Conservation (phyloP, 2,329 filamentous ascomycete genomes). For the Penicillium olsonii region DNA sequence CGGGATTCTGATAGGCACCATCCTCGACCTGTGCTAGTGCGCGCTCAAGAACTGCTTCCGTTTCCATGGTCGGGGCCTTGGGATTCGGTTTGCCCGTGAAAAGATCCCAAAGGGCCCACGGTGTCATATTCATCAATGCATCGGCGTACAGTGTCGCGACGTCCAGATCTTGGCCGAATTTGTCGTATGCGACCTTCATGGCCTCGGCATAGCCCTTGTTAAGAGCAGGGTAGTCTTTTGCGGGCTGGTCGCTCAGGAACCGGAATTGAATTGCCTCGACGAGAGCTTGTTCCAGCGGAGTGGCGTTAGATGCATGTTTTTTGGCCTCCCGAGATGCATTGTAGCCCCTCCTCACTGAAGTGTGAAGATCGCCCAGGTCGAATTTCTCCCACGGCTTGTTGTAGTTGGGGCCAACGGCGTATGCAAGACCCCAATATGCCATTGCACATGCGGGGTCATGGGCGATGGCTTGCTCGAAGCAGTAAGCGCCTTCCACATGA, state of each 20-base stretch:
- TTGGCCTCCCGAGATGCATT: conserved; percentile 49
- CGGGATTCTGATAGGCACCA: conserved; percentile 60
- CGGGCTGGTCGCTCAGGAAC: conserved; percentile 55
- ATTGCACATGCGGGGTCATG: conserved; percentile 48
- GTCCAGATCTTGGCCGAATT: conserved; percentile 59
- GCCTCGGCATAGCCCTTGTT: conserved; percentile 62
- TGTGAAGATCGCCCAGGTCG: conserved; percentile 45
- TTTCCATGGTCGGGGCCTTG: conserved; percentile 58
- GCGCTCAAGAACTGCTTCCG: conserved; percentile 58
- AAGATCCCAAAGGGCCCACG: conserved; percentile 65
- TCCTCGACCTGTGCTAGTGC: conserved; percentile 54
- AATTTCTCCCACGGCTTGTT: conserved; percentile 56
- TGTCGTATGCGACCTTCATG: conserved; percentile 57
- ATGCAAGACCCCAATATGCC: conserved; percentile 54
- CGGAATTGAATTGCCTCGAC: conserved; percentile 62
- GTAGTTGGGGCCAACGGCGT: conserved; percentile 54
- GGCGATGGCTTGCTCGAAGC: conserved; percentile 47
- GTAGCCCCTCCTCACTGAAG: conserved; percentile 49
- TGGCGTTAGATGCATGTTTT: conserved; percentile 35
- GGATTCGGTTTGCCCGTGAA: conserved; percentile 56
- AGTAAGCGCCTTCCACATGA: conserved; percentile 66
- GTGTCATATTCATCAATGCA: conserved; percentile 64
- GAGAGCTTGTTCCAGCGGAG: conserved; percentile 61
- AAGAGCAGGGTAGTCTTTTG: conserved; percentile 52
- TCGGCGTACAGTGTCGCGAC: conserved; percentile 64